Evolutionary conservation across 1,284 basidiomycete genomes (phyloP).

Genomic region (Ceratobasidium papillatum): DNA sequence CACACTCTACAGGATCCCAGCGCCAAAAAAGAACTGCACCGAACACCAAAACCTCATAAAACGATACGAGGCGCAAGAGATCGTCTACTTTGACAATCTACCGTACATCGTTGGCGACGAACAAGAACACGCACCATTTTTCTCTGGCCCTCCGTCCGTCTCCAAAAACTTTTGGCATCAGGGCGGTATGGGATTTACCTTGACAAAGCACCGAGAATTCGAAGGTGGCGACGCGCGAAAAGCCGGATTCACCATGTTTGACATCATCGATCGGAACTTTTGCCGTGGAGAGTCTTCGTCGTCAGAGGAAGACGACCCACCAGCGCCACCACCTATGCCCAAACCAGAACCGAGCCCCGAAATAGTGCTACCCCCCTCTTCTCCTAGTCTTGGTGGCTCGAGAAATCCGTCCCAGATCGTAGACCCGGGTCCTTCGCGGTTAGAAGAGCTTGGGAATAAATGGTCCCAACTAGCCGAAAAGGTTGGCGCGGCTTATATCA

Average conservation of each 20-base stretch:
- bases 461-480: constrained; percentile 31
- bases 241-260: not conserved
- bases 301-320: not conserved
- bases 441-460: not conserved
- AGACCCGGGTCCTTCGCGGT: not conserved
- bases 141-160: not conserved
- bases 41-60: constrained; percentile 19
- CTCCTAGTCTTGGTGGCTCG: constrained; percentile 30
- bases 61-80: constrained; percentile 12
- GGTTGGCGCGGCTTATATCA: constrained; percentile 27
- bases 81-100: not conserved
- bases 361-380: not conserved
- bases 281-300: not conserved
- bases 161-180: constrained; percentile 27
- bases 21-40: constrained; percentile 2
- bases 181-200: not conserved
- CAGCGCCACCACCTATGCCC: not conserved
- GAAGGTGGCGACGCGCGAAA: not conserved
- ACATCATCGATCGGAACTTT: constrained; percentile 14
- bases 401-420: not conserved
- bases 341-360: constrained; percentile 8
- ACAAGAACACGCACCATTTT: not conserved
- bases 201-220: not conserved
- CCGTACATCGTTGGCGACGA: not conserved
- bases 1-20: constrained; percentile 25